A percentile compares a stretch with the other conserved stretches of the same genome.
Evolutionary conservation across 352 stramenopile species (phyloP).

Genomic region (Globisporangium carolinianum): DNA sequence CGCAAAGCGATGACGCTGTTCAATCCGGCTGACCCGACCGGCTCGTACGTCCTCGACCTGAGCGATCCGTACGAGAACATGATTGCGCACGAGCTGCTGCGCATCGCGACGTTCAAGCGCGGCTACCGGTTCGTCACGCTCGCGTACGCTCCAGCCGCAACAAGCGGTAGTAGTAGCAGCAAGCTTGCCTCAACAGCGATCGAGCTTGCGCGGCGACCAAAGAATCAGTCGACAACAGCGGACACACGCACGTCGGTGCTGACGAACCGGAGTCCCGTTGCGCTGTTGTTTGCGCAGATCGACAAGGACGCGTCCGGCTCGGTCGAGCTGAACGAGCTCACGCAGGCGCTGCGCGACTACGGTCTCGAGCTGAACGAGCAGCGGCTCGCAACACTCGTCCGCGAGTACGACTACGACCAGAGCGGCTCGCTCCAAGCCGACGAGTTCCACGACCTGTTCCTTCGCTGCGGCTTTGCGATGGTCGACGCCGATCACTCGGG

Average conservation of each 20-base stretch:
- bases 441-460: conserved; percentile 53
- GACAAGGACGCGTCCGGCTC: conserved; percentile 40
- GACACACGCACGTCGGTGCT: neutral
- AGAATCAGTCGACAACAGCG: neutral
- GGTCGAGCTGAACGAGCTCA: conserved; percentile 34
- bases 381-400: conserved; percentile 22
- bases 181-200: conserved; percentile 15
- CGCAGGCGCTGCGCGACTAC: conserved; percentile 23
- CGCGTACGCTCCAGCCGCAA: conserved; percentile 21
- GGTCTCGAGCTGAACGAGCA: conserved; percentile 31
- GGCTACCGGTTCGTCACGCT: conserved; percentile 48
- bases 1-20: conserved; percentile 38
- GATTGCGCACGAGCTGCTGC: conserved; percentile 62
- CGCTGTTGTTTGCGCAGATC: conserved; percentile 35
- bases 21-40: conserved; percentile 45
- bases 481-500: conserved; percentile 55
- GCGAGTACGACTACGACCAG: conserved; percentile 51
- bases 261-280: conserved; percentile 13
- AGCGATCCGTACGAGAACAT: conserved; percentile 69
- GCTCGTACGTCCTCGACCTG: conserved; percentile 54
- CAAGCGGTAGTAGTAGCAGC: conserved; percentile 14
- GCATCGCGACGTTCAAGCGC: conserved; percentile 42
- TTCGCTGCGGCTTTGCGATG: conserved; percentile 49
- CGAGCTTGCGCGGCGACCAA: conserved; percentile 11
- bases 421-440: conserved; percentile 32